Base-by-base conservation (phyloP, 1,139 yeast species). In the Entelexis sorbosivorans region DNA sequence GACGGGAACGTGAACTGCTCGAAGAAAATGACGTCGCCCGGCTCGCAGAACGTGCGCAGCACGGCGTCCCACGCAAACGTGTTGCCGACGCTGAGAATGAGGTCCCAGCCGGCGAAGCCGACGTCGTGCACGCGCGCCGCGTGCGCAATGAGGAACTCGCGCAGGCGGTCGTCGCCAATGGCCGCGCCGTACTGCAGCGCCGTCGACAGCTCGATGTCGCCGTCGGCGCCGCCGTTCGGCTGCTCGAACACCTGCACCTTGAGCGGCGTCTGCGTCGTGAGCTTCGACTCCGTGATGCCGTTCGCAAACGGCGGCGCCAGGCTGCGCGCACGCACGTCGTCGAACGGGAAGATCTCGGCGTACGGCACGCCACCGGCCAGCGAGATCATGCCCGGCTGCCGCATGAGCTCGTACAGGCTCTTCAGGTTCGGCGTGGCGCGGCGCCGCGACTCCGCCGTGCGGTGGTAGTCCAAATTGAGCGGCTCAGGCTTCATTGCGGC, bases 311-410 rank as follows among this genome's bases (percentile, higher is more conserved):
- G 88, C 38, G 94, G 84, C 31, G 78, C 73, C 53, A 95, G 91
- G 5, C 89, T 73, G 52, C 79, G 80, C 26, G 84, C 81, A 19
- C 74, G 66, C 48, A 88, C 65, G 59, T 77, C 78, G 63, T 86
- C 87, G 76, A 89, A 85, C 49, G 98, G 97, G 75, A 91, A 91
- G 66, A 84, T 82, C 60, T 82, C 87, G 16, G 95, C 71, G 63
- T 85, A 71, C 19, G 98, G 98, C 61, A 89, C 76, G 10, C 98
- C 98, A 59, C 98, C 98, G 51, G 96, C 97, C 56, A 91, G 77
- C 64, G 88, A 88, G 52, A 89, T 79, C 64, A 91, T 73, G 49
- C 81, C 79, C 39, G 95, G 95, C 59, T 78, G 75, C 43, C 73
- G 72, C 65, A 72, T 83, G 70, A 82, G 82, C 64, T 78, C 79